phyloP scores from a whole-genome alignment of 352 stramenopile genomes.

The Pythium vanterpoolii region DNA sequence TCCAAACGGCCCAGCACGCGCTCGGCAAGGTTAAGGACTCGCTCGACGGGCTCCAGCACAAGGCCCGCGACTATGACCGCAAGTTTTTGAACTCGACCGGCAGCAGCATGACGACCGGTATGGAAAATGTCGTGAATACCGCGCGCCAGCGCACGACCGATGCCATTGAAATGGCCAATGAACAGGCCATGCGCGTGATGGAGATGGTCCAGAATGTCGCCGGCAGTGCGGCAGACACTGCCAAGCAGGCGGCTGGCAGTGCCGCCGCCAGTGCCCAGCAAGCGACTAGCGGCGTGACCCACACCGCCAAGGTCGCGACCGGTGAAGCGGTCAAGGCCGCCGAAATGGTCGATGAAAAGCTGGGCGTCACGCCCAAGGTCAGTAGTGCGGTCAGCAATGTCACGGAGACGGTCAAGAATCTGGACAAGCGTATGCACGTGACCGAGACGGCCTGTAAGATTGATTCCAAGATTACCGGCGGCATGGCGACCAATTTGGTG shows the following conservation, averaged over 20 bases:
- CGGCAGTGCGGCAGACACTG: conserved; percentile 11
- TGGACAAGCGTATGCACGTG: conserved; percentile 58
- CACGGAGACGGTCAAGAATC: conserved; percentile 42
- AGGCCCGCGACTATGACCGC: conserved; percentile 48
- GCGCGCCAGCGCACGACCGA: conserved; percentile 58
- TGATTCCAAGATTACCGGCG: conserved; percentile 61
- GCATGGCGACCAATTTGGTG: conserved; percentile 48
- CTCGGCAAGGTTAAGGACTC: conserved; percentile 38
- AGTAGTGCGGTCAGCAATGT: conserved; percentile 27
- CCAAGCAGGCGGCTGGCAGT: conserved; percentile 13
- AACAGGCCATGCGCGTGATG: conserved; percentile 44
- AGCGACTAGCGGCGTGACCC: conserved; percentile 8
- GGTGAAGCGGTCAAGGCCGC: conserved; percentile 42
- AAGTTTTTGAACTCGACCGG: conserved; percentile 41
- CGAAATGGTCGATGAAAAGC: conserved; percentile 52
- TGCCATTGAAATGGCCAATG: conserved; percentile 48
- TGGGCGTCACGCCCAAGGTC: conserved; percentile 40
- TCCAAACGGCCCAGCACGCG: conserved; percentile 42
- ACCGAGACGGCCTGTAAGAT: conserved; percentile 51
- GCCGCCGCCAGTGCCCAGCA: conserved; percentile 3
- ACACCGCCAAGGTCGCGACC: conserved; percentile 32
- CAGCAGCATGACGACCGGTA: neutral
- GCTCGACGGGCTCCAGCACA: conserved; percentile 41
- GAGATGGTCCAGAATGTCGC: conserved; percentile 37
- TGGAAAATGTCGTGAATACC: conserved; percentile 44